Base-by-base conservation (phyloP, 2,329 filamentous ascomycete species). In the Pyrenophora graminea region DNA sequence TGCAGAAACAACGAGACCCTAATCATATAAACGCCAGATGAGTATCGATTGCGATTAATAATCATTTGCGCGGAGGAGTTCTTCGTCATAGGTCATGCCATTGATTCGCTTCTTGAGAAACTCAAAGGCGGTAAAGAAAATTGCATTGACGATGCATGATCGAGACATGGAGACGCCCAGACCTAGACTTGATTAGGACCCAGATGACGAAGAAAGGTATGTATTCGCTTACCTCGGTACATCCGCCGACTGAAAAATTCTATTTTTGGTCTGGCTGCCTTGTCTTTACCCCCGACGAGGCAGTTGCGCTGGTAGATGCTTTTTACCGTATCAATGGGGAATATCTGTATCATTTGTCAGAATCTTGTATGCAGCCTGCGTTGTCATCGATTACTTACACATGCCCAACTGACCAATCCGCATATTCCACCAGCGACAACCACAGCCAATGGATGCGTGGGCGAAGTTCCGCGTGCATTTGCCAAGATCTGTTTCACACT, bases 81-180 rank as follows among this genome's bases (percentile, higher is more conserved):
- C 66, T 32, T 75, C 71, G 43, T 75, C 71, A 34, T 70, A 63
- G 10, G 66, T 59, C 58, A 77, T 63, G 7, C 53, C 58, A 53
- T 81, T 81, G 69, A 82, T 79, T 43, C 72, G 70, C 65, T 80
- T 81, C 74, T 94, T 94, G 64, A 90, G 82, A 64, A 90, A 86
- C 75, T 95, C 90, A 70, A 94, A 95, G 33, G 86, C 88, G 37
- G 89, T 91, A 76, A 95, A 95, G 80, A 95, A 95, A 64, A 95
- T 89, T 60, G 90, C 89, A 70, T 95, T 95, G 62, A 94, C 86
- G 45, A 90, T 80, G 64, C 88, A 91, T 10, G 89, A 92, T 48
- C 90, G 85, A 59, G 85, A 82, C 85, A 94, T 92, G 32, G 89
- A 92, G 21, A 94, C 90, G 18, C 86, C 89, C 3, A 95, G 80